Evolutionary conservation across 345 rosid species (phyloP), one percentile per base, ranked within the genome.

Genomic region (Bruguiera sexangula): DNA sequence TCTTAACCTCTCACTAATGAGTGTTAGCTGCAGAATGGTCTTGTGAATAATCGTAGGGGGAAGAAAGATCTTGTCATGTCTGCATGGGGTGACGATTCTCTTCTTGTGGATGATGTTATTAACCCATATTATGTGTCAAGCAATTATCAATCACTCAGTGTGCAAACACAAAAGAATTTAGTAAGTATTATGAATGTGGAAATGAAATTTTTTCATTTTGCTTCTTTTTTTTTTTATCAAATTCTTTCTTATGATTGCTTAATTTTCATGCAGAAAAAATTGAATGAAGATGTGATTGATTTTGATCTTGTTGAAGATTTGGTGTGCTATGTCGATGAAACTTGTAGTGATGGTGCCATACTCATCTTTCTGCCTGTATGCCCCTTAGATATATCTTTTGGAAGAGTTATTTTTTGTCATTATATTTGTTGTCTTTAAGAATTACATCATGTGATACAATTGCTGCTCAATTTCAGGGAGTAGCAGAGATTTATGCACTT

Each of bases 31-130:
- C 87, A 86, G 92, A 84, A 81, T 61, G 88, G 94, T 77, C 69
- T 87, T 60, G 89, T 90, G 69, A 82, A 85, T 67, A 86, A 90
- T 76, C 86, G 70, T 67, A 85, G 98, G 74, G 96, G 97, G 60
- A 86, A 89, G 83, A 91, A 93, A 84, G 89, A 93, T 87, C 97
- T 93, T 74, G 90, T 93, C 71, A 69, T 93, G 75, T 90, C 98
- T 73, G 89, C 78, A 54, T 91, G 98, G 98, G 96, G 96, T 9
- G 96, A 91, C 64, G 94, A 91, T 63, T 91, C 90, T 68, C 63
- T 86, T 83, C 89, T 91, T 67, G 76, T 82, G n/a, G 96, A 89
- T 77, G 94, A 86, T 60, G 34, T 24, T 82, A 69, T 86, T 60
- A 93, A 93, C 78, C 92, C 96, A 36, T 80, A 80, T 79, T 93